Conservation (phyloP, 2,329 filamentous ascomycete genomes). For the Diaporthe amygdali region DNA sequence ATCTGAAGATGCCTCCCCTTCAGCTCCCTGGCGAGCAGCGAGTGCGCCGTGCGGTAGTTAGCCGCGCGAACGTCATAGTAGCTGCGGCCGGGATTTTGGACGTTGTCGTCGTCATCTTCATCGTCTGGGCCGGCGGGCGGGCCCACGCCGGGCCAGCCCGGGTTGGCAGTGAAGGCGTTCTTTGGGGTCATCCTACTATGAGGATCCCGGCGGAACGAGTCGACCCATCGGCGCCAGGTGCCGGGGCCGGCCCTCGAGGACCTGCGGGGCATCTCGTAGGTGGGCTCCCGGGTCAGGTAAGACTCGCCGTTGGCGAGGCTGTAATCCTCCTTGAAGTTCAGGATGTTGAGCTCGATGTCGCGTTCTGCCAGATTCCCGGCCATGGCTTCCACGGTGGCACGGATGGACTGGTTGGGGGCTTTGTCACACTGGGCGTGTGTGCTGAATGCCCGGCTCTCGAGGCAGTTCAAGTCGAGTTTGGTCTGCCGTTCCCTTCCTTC, state of each 20-base stretch:
- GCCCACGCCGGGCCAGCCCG: conserved; percentile 28
- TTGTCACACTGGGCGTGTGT: neutral
- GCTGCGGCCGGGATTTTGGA: conserved; percentile 45
- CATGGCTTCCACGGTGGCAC: conserved; percentile 34
- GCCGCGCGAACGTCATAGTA: conserved; percentile 63
- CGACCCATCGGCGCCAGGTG: conserved; percentile 49
- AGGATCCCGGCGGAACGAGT: conserved; percentile 70
- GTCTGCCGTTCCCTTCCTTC: neutral
- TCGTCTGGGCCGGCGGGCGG: conserved; percentile 25
- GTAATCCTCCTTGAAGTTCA: conserved; percentile 62
- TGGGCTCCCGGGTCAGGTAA: conserved; percentile 56
- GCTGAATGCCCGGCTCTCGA: neutral
- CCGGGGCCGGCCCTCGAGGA: conserved; percentile 28
- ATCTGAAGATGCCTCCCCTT: conserved; percentile 92
- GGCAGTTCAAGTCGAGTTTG: neutral
- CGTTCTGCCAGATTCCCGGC: conserved; percentile 37
- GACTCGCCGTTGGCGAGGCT: conserved; percentile 54
- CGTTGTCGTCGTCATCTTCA: neutral
- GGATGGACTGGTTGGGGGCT: neutral
- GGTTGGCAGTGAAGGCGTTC: conserved; percentile 23
- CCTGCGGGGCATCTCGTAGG: conserved; percentile 44
- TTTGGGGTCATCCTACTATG: conserved; percentile 52
- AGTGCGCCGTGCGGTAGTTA: conserved; percentile 76
- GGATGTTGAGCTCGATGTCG: conserved; percentile 61
- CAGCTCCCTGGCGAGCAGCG: conserved; percentile 76